A percentile compares a stretch with the other conserved stretches of the same genome.
phyloP scores from a whole-genome alignment of 257 asterid genomes.

The Petunia axillaris region DNA sequence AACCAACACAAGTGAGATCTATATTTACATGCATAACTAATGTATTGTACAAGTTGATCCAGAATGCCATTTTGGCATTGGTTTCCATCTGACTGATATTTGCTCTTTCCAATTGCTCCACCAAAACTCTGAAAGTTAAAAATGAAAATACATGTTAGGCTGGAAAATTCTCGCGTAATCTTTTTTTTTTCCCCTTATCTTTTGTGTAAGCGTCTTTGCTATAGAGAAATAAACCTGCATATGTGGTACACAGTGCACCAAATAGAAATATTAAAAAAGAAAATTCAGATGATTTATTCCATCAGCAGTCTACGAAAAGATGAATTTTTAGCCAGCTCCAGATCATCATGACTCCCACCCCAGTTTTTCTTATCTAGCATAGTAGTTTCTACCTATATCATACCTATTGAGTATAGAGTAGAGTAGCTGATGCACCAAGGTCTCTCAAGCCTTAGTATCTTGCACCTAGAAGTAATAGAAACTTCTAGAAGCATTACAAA shows the following conservation, averaged over 20 bases:
- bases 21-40: conserved; percentile 63
- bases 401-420: neutral
- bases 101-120: conserved; percentile 62
- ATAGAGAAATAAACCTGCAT: neutral
- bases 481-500: neutral
- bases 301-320: neutral
- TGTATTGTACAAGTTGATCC: conserved; percentile 72
- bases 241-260: neutral
- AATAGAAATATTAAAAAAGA: neutral
- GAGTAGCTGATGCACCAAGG: neutral
- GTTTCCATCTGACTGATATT: conserved; percentile 49
- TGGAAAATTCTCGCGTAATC: neutral
- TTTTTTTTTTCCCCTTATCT: too few relatives aligned
- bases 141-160: neutral
- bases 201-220: neutral
- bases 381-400: neutral
- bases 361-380: too few relatives aligned
- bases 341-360: too few relatives aligned
- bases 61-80: conserved; percentile 55
- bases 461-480: neutral
- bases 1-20: conserved; percentile 11
- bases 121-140: conserved; percentile 48
- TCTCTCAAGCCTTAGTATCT: neutral
- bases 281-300: neutral
- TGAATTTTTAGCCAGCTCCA: too few relatives aligned